Base-by-base conservation (phyloP, 352 stramenopile genomes). In the Peronospora belbahrii region DNA sequence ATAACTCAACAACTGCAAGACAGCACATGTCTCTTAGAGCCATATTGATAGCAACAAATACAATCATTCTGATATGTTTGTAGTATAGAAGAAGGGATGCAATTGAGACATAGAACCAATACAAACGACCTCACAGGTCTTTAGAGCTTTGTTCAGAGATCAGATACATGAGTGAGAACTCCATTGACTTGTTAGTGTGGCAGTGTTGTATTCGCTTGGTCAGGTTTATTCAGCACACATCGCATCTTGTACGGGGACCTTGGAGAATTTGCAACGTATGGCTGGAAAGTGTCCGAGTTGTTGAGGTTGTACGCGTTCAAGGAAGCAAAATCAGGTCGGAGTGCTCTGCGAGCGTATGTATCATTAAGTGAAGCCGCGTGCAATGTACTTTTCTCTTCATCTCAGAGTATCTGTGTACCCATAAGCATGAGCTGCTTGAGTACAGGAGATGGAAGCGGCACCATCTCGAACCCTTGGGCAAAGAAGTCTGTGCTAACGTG, bases 201-300 rank as follows among this genome's bases (percentile, higher is more conserved):
- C n/a, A n/a, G n/a, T n/a, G n/a, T n/a, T n/a, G n/a, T n/a, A 66
- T 98, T 90, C 40, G 99, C 97, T 68, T 97, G 87, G 77, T 99
- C 96, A 22, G 96, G 95, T 66, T 99, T 99, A 72, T 99, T 99
- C 27, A 99, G 82, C 20, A 99, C 90, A 59, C 31, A 37, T 37
- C 31, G 31, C 31, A 99, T 97, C 71, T 99, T 99, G 66, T 99
- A 65, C 98, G 95, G 46, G 99, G 94, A 42, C 94, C 74, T 42
- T 89, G 85, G 6, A 99, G 76, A 6, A 37, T n/a, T 37, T 37
- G 2, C 15, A 37, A 19, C 31, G 19, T n/a, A 19, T n/a, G 8
- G n/a, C 31, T 37, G 31, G 17, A 37, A 37, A 19, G 15, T n/a
- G 31, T 37, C 31, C 13, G 31, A 37, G 19, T 19, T 37, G n/a